phyloP scores from a whole-genome alignment of 2,329 filamentous ascomycete species.

The Trichoderma atrobrunneum region DNA sequence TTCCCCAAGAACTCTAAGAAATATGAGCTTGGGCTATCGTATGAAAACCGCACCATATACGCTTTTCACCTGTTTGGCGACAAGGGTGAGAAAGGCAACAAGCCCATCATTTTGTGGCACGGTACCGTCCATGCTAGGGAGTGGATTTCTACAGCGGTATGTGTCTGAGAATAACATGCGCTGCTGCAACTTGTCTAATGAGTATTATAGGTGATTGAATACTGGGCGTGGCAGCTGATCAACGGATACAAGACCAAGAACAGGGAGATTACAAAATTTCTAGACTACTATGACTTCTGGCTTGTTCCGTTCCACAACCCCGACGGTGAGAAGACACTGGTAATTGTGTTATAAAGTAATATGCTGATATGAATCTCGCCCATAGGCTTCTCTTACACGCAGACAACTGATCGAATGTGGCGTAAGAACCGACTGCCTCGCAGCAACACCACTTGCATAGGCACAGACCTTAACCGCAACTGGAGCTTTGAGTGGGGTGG shows the following conservation, averaged over 20 bases:
- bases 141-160: slow-evolving; percentile 47
- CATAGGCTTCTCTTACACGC: slow-evolving; percentile 56
- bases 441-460: slow-evolving; percentile 42
- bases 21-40: slow-evolving; percentile 47
- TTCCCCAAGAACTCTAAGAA: slow-evolving; percentile 47
- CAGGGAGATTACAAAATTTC: slow-evolving; percentile 40
- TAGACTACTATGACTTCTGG: slow-evolving; percentile 65
- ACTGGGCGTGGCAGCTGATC: slow-evolving; percentile 50
- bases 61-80: slow-evolving; percentile 58
- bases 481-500: slow-evolving; percentile 55
- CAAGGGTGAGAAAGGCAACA: slow-evolving; percentile 39
- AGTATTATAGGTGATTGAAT: slow-evolving; percentile 47
- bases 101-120: slow-evolving; percentile 55
- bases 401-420: slow-evolving; percentile 57
- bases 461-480: slow-evolving; percentile 58
- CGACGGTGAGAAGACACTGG: slow-evolving; percentile 44
- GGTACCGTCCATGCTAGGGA: slow-evolving; percentile 59
- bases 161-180: too few relatives aligned
- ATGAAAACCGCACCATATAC: slow-evolving; percentile 53
- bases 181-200: background rate
- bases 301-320: slow-evolving; percentile 62
- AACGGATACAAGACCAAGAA: slow-evolving; percentile 41
- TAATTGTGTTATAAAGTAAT: background rate
- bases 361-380: background rate
- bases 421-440: slow-evolving; percentile 55